phyloP scores from a whole-genome alignment of 2,329 filamentous ascomycete genomes.

The Diaporthe humulicola region DNA sequence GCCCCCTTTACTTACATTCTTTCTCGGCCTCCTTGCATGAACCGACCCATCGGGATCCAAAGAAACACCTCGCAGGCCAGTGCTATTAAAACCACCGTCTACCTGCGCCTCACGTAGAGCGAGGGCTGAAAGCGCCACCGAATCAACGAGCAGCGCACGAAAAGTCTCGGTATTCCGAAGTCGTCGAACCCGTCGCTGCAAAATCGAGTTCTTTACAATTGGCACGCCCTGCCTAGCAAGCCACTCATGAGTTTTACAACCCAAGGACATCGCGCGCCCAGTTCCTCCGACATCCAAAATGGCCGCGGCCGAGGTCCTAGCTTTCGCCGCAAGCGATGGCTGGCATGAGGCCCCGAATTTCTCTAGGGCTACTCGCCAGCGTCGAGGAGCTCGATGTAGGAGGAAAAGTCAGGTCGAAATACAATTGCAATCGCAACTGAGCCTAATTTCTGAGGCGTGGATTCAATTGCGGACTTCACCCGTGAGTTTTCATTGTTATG shows the following conservation, averaged over 20 bases:
- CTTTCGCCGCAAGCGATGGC: constrained; percentile 57
- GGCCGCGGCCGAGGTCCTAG: constrained; percentile 65
- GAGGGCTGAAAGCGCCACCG: not conserved
- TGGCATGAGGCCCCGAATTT: constrained; percentile 51
- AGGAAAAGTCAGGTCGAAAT: constrained; percentile 39
- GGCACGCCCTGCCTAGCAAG: constrained; percentile 37
- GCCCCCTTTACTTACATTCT: constrained; percentile 25
- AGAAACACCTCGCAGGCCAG: not conserved
- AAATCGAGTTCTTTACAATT: constrained; percentile 8
- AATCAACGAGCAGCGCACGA: not conserved
- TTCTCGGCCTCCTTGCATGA: constrained; percentile 38
- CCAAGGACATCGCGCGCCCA: constrained; percentile 52
- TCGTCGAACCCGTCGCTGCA: not conserved
- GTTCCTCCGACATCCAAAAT: constrained; percentile 62
- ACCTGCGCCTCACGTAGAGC: not conserved
- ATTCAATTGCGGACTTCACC: constrained; percentile 47
- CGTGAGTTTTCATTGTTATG: constrained; percentile 47
- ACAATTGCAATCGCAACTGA: constrained; percentile 50
- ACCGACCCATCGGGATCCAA: constrained; percentile 29
- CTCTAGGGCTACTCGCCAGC: constrained; percentile 52
- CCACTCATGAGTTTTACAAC: constrained; percentile 63
- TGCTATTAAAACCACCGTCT: constrained; percentile 8
- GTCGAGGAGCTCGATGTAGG: constrained; percentile 45
- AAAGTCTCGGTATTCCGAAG: not conserved
- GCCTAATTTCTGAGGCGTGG: constrained; percentile 58